Evolutionary conservation across 306 rosid species (phyloP), one percentile per base, ranked within the genome.

Genomic region (Lupinus albus): DNA sequence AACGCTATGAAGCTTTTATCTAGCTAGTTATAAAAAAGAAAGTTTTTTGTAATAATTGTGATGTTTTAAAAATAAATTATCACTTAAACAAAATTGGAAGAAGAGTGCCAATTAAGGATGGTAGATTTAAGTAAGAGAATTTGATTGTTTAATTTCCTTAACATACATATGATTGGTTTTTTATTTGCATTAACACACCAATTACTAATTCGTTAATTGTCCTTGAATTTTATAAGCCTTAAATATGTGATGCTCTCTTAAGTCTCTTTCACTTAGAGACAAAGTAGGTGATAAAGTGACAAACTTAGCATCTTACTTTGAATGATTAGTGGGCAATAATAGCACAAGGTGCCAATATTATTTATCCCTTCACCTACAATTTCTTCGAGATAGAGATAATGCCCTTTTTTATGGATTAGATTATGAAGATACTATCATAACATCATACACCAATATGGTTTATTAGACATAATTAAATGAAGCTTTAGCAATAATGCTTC

Each of bases 221-320:
- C 41, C 42, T 61, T 47, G 68, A 74, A 62, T 63, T 73, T 68
- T 55, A 61, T 62, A 74, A 55, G 55, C 47, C 16, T 52, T 39
- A 32, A 72, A 46, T 11, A 25, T 62, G 76, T 54, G 69, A 48
- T 25, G 46, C 67, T 39, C 52, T 32, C 64, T 69, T 45, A 54
- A 61, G 79, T 74, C 83, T 55, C 79, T 68, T 69, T 79, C 73
- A 16, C 36, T 25, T 74, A 57, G 69, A 69, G 79, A 74, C 76
- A 79, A 79, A 79, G 79, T 56, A 48, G 76, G 61, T 68, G 64
- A 51, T 61, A 57, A 68, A 61, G 69, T 79, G 76, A 73, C 58
- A 79, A 79, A 74, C 70, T 49, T 57, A 70, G 71, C 71, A 63
- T 74, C 83, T 74, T 48, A 41, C 54, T 79, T 79, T 79, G 70